Evolutionary conservation across 2,329 filamentous ascomycete genomes (phyloP), one percentile per base, ranked within the genome.

Genomic region (Botrytis hyacinthi): DNA sequence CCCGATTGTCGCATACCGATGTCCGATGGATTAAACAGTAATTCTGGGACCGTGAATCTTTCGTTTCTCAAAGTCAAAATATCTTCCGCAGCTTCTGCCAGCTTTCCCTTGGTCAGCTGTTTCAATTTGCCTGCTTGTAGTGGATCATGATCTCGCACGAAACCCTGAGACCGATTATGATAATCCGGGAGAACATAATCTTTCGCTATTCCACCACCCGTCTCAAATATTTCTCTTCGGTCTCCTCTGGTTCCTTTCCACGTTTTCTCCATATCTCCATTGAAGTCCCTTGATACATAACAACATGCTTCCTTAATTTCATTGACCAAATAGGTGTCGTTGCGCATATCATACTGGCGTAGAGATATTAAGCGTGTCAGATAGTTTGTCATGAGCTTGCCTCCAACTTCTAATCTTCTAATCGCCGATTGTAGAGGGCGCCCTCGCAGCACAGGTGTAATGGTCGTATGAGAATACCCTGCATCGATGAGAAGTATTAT

Each of bases 171-270:
- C 5, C 85, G 83, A 0, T 84, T 83, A 77, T 90, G 87, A 75
- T 89, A 92, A 81, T 99, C 95, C 0, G 96, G 96, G 2, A 99
- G 86, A 32, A 98, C 91, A 80, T 98, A 99, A 80, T 99, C 95
- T 73, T 95, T 91, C 9, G 94, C 92, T 48, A 98, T 89, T 8
- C 88, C 88, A 20, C 81, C 87, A 14, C 73, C 76, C 0, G 81
- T 83, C 4, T 85, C 62, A 72, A 86, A 90, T 0, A 82, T 79
- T 1, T 85, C 82, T 20, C 89, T 84, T 68, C 85, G 83, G 78
- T 90, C 87, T 61, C 90, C 87, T 75, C 88, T 84, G 1, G 92
- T 90, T 10, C 91, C 92, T 81, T 94, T 96, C 94, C 94, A 97
- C 0, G 91, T 91, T 76, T 87, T 87, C 76, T 98, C 95, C 51